Conservation (phyloP, 805 yeast species). For the Wickerhamomyces mucosus region DNA sequence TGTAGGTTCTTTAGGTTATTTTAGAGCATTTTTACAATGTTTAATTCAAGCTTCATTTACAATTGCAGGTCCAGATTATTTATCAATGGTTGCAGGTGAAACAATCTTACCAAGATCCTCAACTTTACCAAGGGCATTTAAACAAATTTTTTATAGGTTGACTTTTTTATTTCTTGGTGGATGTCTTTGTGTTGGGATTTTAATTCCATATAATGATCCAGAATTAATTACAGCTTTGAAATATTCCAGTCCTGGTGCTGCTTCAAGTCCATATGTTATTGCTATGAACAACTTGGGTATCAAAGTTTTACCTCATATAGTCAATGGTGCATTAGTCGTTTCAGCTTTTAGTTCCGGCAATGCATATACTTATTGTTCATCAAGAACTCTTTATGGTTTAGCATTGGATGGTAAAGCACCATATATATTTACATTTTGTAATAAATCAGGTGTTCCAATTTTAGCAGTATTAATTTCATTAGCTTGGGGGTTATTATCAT, state of each 20-base stretch:
- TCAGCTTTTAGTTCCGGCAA: conserved; percentile 82
- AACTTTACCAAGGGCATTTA: conserved; percentile 70
- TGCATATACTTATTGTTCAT: conserved; percentile 66
- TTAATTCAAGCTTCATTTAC: conserved; percentile 67
- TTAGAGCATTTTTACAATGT: conserved; percentile 65
- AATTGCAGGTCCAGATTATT: conserved; percentile 80
- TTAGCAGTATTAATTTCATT: conserved; percentile 41
- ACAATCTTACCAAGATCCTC: conserved; percentile 54
- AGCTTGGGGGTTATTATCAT: conserved; percentile 55
- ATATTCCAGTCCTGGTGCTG: conserved; percentile 63
- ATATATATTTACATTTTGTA: conserved; percentile 48
- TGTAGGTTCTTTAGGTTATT: conserved; percentile 51
- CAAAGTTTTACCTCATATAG: conserved; percentile 60
- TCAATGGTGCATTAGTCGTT: conserved; percentile 66
- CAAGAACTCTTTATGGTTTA: conserved; percentile 59
- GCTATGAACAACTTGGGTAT: conserved; percentile 69
- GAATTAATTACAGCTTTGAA: conserved; percentile 46
- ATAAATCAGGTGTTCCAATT: conserved; percentile 62
- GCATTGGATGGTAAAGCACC: conserved; percentile 73
- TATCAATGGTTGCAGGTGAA: conserved; percentile 82
- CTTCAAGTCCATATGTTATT: conserved; percentile 73
- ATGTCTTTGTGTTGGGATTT: conserved; percentile 67
- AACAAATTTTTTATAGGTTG: conserved; percentile 61
- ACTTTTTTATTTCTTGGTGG: conserved; percentile 64
- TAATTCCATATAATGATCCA: conserved; percentile 64